phyloP scores from a whole-genome alignment of 768 basidiomycete species.

The Phaffia tasmanica region DNA sequence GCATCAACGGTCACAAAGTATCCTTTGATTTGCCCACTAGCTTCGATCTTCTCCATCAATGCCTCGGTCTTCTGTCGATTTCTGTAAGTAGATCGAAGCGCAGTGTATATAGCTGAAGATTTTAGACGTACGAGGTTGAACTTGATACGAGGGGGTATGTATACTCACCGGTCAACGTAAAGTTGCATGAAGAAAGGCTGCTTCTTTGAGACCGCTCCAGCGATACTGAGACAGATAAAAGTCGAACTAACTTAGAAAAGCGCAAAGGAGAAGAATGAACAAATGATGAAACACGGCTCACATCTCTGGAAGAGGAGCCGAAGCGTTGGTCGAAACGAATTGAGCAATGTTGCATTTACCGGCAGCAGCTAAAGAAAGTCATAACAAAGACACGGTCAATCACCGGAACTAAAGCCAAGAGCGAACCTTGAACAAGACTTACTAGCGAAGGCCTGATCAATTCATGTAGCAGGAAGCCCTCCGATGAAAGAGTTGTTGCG shows the following conservation, averaged over 20 bases:
- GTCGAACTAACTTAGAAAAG: too few species aligned
- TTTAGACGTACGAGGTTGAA: constrained; percentile 11
- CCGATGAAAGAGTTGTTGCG: too few species aligned
- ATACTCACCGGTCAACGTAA: constrained; percentile 33
- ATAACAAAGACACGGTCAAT: too few species aligned
- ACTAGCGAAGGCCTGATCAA: too few species aligned
- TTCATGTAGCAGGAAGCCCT: too few species aligned
- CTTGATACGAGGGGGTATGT: not conserved
- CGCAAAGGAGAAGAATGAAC: too few species aligned
- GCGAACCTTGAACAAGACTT: too few species aligned
- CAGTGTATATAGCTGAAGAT: not conserved
- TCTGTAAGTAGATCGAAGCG: not conserved
- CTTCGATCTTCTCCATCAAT: constrained; percentile 33
- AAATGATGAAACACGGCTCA: too few species aligned
- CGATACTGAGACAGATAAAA: constrained; percentile 5
- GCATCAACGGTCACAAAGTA: constrained; percentile 39
- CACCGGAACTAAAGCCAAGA: not conserved
- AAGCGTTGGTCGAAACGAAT: constrained; percentile 38
- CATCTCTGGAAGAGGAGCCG: constrained; percentile 36
- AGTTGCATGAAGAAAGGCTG: constrained; percentile 41
- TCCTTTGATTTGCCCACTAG: constrained; percentile 33
- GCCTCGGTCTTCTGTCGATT: constrained; percentile 33
- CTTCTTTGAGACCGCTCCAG: constrained; percentile 18
- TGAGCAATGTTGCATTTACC: constrained; percentile 23
- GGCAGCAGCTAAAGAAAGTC: not conserved